A percentile compares a stretch with the other conserved stretches of the same genome.
Conservation (phyloP, 139 green algal species). For the Micractinium sp. region DNA sequence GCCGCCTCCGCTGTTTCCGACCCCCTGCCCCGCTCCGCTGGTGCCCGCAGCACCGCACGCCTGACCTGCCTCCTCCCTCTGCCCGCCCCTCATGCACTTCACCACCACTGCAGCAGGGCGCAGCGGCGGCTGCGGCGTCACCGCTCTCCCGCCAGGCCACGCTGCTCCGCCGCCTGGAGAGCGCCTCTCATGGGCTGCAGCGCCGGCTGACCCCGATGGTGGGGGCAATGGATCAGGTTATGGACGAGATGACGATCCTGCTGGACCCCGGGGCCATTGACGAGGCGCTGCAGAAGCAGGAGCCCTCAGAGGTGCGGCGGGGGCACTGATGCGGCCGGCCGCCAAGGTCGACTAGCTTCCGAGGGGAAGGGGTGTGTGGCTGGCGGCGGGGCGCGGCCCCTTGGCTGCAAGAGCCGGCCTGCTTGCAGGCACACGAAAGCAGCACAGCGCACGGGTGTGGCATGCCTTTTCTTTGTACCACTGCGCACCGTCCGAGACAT, state of each 20-base stretch:
- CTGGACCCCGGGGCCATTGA: neutral
- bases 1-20: too few species aligned
- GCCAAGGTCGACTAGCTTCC: too few species aligned
- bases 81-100: neutral
- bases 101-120: neutral
- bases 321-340: neutral
- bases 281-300: neutral
- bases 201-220: conserved; percentile 11
- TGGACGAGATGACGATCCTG: neutral
- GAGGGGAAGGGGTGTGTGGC: too few species aligned
- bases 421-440: too few species aligned
- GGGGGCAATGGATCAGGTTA: neutral
- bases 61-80: neutral
- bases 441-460: too few species aligned
- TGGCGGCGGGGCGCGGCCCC: too few species aligned
- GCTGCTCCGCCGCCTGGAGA: neutral
- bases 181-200: neutral
- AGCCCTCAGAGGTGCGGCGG: neutral
- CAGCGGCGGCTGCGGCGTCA: neutral
- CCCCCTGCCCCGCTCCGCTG: neutral
- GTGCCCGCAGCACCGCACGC: neutral
- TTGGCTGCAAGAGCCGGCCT: too few species aligned
- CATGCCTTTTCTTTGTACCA: too few species aligned
- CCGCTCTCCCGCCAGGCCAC: neutral
- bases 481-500: neutral